Conservation (phyloP, 768 basidiomycete genomes). For the Phaffia australis region DNA sequence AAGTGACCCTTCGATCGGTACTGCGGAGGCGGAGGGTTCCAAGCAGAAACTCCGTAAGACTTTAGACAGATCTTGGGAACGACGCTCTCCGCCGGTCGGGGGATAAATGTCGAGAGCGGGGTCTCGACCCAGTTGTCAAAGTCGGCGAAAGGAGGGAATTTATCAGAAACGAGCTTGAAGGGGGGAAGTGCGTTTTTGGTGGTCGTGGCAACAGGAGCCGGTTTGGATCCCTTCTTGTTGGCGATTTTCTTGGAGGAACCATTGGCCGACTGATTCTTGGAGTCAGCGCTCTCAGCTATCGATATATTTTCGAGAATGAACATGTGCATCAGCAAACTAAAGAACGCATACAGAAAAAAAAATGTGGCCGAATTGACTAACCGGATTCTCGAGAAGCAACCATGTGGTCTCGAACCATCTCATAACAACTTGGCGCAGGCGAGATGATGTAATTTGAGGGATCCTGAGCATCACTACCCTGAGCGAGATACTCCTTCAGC, state of each 20-base stretch:
- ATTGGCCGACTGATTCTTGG: not conserved
- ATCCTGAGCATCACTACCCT: conserved; percentile 50
- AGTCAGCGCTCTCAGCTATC: too few relatives aligned
- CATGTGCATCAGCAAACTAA: conserved; percentile 1
- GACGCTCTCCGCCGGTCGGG: conserved; percentile 31
- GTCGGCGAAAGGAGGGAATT: conserved; percentile 33
- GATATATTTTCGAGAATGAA: not conserved
- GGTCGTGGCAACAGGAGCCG: not conserved
- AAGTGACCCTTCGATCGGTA: conserved; percentile 41
- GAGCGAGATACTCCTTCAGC: conserved; percentile 51
- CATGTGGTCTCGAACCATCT: conserved; percentile 37
- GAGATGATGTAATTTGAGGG: conserved; percentile 32
- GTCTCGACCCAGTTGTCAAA: conserved; percentile 28
- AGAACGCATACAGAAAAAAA: conserved; percentile 24
- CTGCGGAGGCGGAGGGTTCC: conserved; percentile 42
- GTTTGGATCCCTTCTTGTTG: conserved; percentile 13
- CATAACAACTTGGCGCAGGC: conserved; percentile 36
- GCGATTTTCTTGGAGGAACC: not conserved
- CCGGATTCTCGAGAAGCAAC: conserved; percentile 28
- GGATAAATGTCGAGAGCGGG: conserved; percentile 24
- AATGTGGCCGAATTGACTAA: conserved; percentile 25
- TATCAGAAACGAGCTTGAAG: conserved; percentile 10
- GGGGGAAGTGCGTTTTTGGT: not conserved
- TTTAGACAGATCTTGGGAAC: conserved; percentile 34
- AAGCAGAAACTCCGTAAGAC: conserved; percentile 39